phyloP scores from a whole-genome alignment of 2,329 filamentous ascomycete species.

The Aspergillus pseudonomiae region DNA sequence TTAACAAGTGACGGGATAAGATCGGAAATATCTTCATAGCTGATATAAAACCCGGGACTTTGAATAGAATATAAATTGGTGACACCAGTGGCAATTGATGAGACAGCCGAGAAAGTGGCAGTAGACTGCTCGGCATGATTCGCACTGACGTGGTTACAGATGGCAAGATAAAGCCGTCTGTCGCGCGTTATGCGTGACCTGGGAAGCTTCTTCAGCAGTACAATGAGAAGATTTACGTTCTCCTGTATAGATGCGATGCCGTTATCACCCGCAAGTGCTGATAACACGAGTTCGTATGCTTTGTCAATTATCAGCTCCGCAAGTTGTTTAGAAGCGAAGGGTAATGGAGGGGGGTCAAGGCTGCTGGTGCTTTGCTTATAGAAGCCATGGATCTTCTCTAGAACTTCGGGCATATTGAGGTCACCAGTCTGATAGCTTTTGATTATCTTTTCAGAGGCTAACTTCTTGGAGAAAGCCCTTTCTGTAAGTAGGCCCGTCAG shows the following conservation, averaged over 20 bases:
- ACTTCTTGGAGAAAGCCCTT: constrained; percentile 53
- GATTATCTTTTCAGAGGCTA: constrained; percentile 26
- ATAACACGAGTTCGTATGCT: constrained; percentile 47
- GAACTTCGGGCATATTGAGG: constrained; percentile 46
- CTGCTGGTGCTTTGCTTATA: constrained; percentile 73
- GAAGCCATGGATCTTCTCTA: constrained; percentile 66
- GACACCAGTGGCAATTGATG: constrained; percentile 53
- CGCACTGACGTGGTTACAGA: constrained; percentile 30
- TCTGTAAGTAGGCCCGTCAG: constrained; percentile 50
- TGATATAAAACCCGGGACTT: constrained; percentile 38
- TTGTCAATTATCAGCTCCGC: constrained; percentile 68
- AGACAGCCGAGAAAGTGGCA: constrained; percentile 39
- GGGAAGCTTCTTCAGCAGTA: constrained; percentile 46
- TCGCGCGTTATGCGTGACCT: constrained; percentile 39
- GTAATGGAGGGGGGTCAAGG: constrained; percentile 63
- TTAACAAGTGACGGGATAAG: constrained; percentile 70
- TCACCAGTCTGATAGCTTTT: constrained; percentile 19
- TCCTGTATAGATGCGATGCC: constrained; percentile 54
- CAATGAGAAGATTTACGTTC: constrained; percentile 62
- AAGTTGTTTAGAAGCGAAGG: constrained; percentile 59
- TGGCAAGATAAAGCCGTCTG: constrained; percentile 38
- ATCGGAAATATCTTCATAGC: constrained; percentile 54
- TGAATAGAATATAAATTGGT: constrained; percentile 43
- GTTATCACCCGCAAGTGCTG: constrained; percentile 31
- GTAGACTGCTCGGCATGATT: constrained; percentile 29